Evolutionary conservation across 805 yeast genomes (phyloP), one percentile per base, ranked within the genome.

Genomic region (Cyberlindnera maritima): DNA sequence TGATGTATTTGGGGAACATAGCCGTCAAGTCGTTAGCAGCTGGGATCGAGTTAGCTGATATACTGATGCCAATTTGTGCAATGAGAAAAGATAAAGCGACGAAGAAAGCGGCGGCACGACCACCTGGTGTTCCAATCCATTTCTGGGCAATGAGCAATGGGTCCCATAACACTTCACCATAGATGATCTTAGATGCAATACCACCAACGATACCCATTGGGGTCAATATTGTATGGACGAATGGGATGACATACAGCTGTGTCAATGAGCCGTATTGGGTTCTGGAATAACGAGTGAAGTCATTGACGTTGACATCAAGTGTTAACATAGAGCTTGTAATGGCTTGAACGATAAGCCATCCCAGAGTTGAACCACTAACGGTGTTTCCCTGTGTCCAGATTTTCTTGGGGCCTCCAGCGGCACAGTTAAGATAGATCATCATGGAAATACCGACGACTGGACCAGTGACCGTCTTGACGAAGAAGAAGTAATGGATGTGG

Each of bases 51-150:
- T 82, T 82, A 21, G 85, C 83, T 18, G 88, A 76, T 53, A 85
- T 77, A 62, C 85, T 86, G 19, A 88, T 82, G 60, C 89, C 91
- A 47, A 85, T 66, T 67, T 85, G 91, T 36, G 89, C 88, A 55
- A 84, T 67, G 12, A 85, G 81, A 63, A 86, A 84, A 0, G 83
- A 83, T 38, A 77, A 68, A 2, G 87, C 72, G 56, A 86, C 79
- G 44, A 88, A 71, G 62, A 86, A 87, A 6, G 82, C 92, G 53
- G 92, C 95, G 13, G 83, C 87, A 48, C 95, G 71, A 46, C 81
- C 77, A 19, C 90, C 84, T 3, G 58, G 44, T 5, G 56, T 48
- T 39, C 45, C 42, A 28, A 44, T 46, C 53, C 55, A 47, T 38
- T 49, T 25, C 48, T 52, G 47, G 14, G 52, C 53, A 44, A 47